These are phyloP conservation scores for Draba incana DNA, from an alignment of 345 rosid genomes.

Conservation along the genomic window DNA sequence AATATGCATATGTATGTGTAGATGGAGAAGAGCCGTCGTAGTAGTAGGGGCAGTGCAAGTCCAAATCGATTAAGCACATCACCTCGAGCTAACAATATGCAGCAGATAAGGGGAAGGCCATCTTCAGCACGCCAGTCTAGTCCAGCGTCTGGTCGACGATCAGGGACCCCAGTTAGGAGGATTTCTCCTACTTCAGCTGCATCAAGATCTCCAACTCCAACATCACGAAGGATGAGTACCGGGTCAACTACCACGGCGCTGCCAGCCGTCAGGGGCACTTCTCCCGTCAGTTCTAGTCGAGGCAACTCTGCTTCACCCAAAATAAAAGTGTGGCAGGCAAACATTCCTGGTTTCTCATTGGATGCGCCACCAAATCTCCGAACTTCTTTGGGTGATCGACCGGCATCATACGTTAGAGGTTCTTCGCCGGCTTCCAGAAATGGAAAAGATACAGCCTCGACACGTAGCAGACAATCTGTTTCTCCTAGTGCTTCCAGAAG, in stretches of 20 bases:
- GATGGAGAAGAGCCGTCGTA: slow-evolving; percentile 93
- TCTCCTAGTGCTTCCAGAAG: slow-evolving; percentile 96
- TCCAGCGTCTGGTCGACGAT: slow-evolving; percentile 56
- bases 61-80: slow-evolving; percentile 95
- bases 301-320: slow-evolving; percentile 95
- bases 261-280: slow-evolving; percentile 69
- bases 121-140: slow-evolving; percentile 78
- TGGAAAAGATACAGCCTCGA: slow-evolving; percentile 63
- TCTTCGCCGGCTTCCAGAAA: slow-evolving; percentile 96
- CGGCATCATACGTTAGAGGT: slow-evolving; percentile 92
- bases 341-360: slow-evolving; percentile 89
- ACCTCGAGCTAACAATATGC: slow-evolving; percentile 68
- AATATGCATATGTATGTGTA: slow-evolving; percentile 41
- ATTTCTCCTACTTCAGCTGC: slow-evolving; percentile 72
- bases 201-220: slow-evolving; percentile 80
- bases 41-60: slow-evolving; percentile 95
- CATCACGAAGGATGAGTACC: slow-evolving; percentile 71
- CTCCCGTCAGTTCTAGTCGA: slow-evolving; percentile 67
- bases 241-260: slow-evolving; percentile 50
- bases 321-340: slow-evolving; percentile 88
- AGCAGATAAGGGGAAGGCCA: slow-evolving; percentile 81
- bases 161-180: slow-evolving; percentile 71
- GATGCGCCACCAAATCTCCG: slow-evolving; percentile 99
- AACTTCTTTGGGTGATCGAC: slow-evolving; percentile 92
- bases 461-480: slow-evolving; percentile 79